Evolutionary conservation across 495 filamentous ascomycete genomes (phyloP).

Genomic region (Podospora anserina): DNA sequence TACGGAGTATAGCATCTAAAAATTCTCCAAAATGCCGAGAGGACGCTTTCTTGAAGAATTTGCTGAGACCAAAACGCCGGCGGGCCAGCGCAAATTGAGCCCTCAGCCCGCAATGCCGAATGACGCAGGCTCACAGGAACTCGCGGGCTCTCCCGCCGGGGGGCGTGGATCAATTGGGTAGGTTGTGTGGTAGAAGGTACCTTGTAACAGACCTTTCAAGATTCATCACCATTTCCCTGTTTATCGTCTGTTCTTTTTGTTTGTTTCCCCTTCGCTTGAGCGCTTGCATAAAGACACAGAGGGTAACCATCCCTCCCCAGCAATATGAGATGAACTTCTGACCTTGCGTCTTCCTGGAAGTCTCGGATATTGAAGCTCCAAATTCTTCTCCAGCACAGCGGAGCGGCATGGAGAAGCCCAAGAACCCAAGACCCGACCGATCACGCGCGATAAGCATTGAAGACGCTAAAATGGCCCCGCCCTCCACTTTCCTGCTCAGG

Average conservation of each 20-base stretch:
- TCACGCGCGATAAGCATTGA: slow-evolving; percentile 7
- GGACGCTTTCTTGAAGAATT: not conserved
- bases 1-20: not conserved
- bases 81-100: not conserved
- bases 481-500: slow-evolving; percentile 3
- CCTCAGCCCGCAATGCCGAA: not conserved
- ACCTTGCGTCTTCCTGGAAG: not conserved
- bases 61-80: not conserved
- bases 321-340: not conserved
- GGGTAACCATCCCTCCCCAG: not conserved
- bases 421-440: not conserved
- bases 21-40: not conserved
- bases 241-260: slow-evolving; percentile 1
- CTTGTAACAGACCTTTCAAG: not conserved
- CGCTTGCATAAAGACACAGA: not conserved
- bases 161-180: not conserved
- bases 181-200: too few relatives aligned
- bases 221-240: slow-evolving; percentile 3
- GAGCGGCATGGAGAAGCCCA: not conserved
- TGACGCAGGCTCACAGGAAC: slow-evolving; percentile 7
- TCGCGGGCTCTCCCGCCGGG: slow-evolving; percentile 3
- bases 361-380: slow-evolving; percentile 9
- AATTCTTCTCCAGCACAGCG: slow-evolving; percentile 6
- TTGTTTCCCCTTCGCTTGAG: not conserved
- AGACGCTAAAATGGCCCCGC: not conserved